phyloP scores from a whole-genome alignment of 192 early-diverging fungal species.

The Backusella sp. region DNA sequence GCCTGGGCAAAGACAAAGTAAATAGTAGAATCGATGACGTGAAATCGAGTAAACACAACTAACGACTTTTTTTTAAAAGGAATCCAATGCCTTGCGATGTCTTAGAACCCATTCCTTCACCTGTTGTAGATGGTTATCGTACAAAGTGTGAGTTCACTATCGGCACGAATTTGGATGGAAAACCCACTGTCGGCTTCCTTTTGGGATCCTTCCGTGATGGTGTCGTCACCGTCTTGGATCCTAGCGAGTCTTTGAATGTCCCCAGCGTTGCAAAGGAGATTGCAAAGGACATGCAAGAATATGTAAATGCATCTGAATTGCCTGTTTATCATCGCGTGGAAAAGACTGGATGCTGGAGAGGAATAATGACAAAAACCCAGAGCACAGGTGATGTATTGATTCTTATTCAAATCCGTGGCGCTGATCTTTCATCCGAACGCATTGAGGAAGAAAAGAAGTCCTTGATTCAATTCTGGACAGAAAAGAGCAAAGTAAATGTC shows the following conservation, averaged over 20 bases:
- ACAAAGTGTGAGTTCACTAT: slow-evolving; percentile 81
- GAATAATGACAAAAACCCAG: slow-evolving; percentile 60
- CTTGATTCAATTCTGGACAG: slow-evolving; percentile 32
- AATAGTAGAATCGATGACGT: background rate
- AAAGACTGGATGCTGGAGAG: slow-evolving; percentile 62
- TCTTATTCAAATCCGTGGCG: slow-evolving; percentile 59
- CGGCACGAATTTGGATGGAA: slow-evolving; percentile 55
- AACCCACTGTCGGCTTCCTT: slow-evolving; percentile 63
- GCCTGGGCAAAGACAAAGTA: slow-evolving; percentile 41
- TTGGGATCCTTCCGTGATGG: slow-evolving; percentile 67
- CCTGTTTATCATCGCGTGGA: slow-evolving; percentile 34
- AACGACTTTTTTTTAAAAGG: background rate
- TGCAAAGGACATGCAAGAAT: slow-evolving; percentile 42
- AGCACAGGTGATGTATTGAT: slow-evolving; percentile 63
- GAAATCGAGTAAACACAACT: background rate
- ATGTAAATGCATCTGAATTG: slow-evolving; percentile 34
- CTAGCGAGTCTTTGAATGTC: slow-evolving; percentile 48
- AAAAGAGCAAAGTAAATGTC: slow-evolving; percentile 26
- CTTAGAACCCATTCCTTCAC: slow-evolving; percentile 51
- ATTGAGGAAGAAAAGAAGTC: slow-evolving; percentile 35
- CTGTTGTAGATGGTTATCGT: slow-evolving; percentile 58
- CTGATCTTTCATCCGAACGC: slow-evolving; percentile 39
- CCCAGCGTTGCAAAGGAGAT: slow-evolving; percentile 48
- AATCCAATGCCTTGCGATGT: slow-evolving; percentile 25
- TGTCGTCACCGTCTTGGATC: slow-evolving; percentile 48